Conservation (phyloP, 2,329 filamentous ascomycete genomes). For the Beauveria caledonica region DNA sequence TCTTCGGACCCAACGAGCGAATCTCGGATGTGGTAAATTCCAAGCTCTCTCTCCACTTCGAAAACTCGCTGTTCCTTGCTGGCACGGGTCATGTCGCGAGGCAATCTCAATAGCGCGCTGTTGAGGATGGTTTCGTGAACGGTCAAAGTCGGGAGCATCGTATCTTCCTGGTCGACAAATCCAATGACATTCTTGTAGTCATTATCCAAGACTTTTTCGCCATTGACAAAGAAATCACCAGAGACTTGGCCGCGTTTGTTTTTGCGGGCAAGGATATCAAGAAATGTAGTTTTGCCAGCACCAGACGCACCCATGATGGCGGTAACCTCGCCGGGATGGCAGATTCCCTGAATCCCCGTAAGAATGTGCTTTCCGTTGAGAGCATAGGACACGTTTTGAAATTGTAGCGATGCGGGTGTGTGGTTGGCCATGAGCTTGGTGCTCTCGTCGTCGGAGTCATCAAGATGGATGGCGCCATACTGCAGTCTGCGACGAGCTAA, state of each 20-base stretch:
- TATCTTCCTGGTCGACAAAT: slow-evolving; percentile 97
- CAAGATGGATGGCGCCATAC: slow-evolving; percentile 70
- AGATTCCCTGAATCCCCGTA: slow-evolving; percentile 69
- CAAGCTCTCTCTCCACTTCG: slow-evolving; percentile 92
- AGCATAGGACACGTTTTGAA: slow-evolving; percentile 78
- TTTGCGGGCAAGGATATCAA: slow-evolving; percentile 92
- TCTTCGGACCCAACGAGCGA: slow-evolving; percentile 96
- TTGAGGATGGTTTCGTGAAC: slow-evolving; percentile 97
- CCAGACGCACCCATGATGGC: slow-evolving; percentile 98
- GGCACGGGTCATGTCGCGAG: slow-evolving; percentile 75
- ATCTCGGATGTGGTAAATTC: slow-evolving; percentile 88
- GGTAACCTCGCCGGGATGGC: slow-evolving; percentile 90
- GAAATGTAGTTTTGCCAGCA: slow-evolving; percentile 92
- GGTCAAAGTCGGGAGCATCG: slow-evolving; percentile 89
- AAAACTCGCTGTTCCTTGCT: slow-evolving; percentile 88
- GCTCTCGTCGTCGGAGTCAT: slow-evolving; percentile 83
- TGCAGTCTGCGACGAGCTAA: slow-evolving; percentile 64
- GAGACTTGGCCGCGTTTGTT: slow-evolving; percentile 78
- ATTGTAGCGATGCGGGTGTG: slow-evolving; percentile 81
- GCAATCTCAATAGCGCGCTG: slow-evolving; percentile 85
- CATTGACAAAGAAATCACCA: slow-evolving; percentile 88
- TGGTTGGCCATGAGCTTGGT: slow-evolving; percentile 85
- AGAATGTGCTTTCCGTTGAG: slow-evolving; percentile 86
- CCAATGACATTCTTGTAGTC: slow-evolving; percentile 91
- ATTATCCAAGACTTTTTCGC: slow-evolving; percentile 73